Percentiles rank a stretch among this genome's conserved stretches.
Conservation (phyloP, 257 asterid genomes). For the Rhazya stricta region DNA sequence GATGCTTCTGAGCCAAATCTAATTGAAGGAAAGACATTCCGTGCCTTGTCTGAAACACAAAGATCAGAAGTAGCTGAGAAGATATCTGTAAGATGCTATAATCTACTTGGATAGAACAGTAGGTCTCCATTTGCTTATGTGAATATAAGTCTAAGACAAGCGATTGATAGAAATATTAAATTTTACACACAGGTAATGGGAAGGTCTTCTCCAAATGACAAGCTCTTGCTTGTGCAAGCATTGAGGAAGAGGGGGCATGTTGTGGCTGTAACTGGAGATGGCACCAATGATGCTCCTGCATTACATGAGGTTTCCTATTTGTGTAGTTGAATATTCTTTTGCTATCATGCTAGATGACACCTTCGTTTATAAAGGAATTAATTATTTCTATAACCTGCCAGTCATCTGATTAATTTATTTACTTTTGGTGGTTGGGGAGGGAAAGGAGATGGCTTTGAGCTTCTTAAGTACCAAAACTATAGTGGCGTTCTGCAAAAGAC, state of each 20-base stretch:
- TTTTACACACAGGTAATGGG: constrained; percentile 73
- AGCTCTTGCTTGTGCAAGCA: constrained; percentile 93
- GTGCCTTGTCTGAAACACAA: constrained; percentile 49
- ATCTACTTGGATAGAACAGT: neutral
- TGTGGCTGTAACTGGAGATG: constrained; percentile 99
- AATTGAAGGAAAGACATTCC: constrained; percentile 84
- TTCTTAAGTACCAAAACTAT: neutral
- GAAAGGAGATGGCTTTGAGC: neutral
- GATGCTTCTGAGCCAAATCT: constrained; percentile 80
- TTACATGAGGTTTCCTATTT: constrained; percentile 65
- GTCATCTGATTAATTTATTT: neutral
- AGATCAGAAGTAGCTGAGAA: constrained; percentile 70
- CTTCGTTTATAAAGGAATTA: neutral
- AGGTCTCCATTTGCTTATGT: neutral
- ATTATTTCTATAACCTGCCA: neutral
- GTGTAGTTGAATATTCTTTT: neutral
- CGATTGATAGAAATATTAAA: neutral
- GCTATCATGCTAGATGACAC: neutral
- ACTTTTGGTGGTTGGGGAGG: neutral
- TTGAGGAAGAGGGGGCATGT: constrained; percentile 85
- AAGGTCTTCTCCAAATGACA: constrained; percentile 95
- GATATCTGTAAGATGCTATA: constrained; percentile 65
- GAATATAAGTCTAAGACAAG: neutral
- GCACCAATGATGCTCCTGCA: constrained; percentile 99
- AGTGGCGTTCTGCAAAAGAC: neutral